phyloP scores from a whole-genome alignment of 352 stramenopile species.

The Phytopythium kandeliae region DNA sequence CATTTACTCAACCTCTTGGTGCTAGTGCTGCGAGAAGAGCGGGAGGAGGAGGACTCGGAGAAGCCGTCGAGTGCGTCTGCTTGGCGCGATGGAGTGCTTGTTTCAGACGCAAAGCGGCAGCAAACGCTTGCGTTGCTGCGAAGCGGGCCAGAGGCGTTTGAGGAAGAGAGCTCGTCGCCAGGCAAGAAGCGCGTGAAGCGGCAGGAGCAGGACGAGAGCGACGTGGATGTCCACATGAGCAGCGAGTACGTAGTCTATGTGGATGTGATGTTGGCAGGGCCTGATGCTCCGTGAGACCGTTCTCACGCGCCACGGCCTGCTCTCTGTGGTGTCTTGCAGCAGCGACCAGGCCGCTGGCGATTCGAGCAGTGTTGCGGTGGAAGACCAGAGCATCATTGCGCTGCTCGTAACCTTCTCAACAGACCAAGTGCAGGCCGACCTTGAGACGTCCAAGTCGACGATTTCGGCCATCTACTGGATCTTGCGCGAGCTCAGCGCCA shows the following conservation, averaged over 20 bases:
- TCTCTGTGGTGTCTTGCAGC: too few species aligned
- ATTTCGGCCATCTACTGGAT: conserved; percentile 82
- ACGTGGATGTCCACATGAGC: conserved; percentile 60
- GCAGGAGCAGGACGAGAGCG: conserved; percentile 28
- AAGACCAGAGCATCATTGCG: conserved; percentile 56
- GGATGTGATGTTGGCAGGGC: not conserved
- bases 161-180: conserved; percentile 42
- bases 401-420: conserved; percentile 54
- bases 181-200: conserved; percentile 72
- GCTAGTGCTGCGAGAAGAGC: conserved; percentile 47
- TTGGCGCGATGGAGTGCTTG: conserved; percentile 13
- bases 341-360: conserved; percentile 46
- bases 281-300: too few species aligned
- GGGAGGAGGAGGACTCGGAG: conserved; percentile 11
- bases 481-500: conserved; percentile 46
- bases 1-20: conserved; percentile 66
- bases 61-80: not conserved
- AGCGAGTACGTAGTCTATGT: conserved; percentile 35
- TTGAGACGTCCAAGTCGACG: conserved; percentile 72
- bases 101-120: conserved; percentile 41
- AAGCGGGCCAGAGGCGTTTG: conserved; percentile 54
- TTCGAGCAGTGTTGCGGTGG: conserved; percentile 22
- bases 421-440: conserved; percentile 70
- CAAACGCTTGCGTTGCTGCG: conserved; percentile 42
- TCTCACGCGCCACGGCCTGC: too few species aligned